Evolutionary conservation across 345 rosid species (phyloP).

Genomic region (Aquilaria malaccensis): DNA sequence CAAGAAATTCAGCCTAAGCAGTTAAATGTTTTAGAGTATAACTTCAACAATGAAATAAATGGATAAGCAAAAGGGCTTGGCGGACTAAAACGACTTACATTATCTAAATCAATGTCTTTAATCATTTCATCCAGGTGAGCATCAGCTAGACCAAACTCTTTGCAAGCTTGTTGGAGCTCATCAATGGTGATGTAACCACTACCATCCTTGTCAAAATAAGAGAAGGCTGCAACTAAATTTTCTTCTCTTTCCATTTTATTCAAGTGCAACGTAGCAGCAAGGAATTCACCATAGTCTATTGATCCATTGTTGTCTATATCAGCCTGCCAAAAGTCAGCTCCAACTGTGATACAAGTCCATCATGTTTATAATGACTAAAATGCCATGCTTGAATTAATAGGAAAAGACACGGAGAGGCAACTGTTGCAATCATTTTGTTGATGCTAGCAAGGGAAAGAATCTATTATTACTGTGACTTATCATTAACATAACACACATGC

Average conservation of each 20-base stretch:
- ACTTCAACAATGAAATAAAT: too few species aligned
- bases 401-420: too few species aligned
- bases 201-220: constrained; percentile 87
- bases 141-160: constrained; percentile 86
- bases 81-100: constrained; percentile 41
- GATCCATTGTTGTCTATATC: constrained; percentile 91
- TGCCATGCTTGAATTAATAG: neutral
- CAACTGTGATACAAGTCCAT: constrained; percentile 5
- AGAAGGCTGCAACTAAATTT: constrained; percentile 75
- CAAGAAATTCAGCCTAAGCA: too few species aligned
- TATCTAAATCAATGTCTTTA: constrained; percentile 84
- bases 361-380: constrained; percentile 3
- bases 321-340: constrained; percentile 44
- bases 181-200: constrained; percentile 89
- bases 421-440: too few species aligned
- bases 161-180: constrained; percentile 92
- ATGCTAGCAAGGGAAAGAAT: too few species aligned
- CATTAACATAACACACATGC: too few species aligned
- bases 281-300: constrained; percentile 89
- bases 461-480: too few species aligned
- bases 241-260: constrained; percentile 93
- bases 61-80: too few species aligned
- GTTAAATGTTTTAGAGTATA: too few species aligned
- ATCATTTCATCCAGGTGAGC: constrained; percentile 75
- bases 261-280: constrained; percentile 89